Percentiles rank a stretch among this genome's conserved stretches.
Conservation (phyloP, 2,329 filamentous ascomycete genomes). For the Phyllosticta paracitricarpa region DNA sequence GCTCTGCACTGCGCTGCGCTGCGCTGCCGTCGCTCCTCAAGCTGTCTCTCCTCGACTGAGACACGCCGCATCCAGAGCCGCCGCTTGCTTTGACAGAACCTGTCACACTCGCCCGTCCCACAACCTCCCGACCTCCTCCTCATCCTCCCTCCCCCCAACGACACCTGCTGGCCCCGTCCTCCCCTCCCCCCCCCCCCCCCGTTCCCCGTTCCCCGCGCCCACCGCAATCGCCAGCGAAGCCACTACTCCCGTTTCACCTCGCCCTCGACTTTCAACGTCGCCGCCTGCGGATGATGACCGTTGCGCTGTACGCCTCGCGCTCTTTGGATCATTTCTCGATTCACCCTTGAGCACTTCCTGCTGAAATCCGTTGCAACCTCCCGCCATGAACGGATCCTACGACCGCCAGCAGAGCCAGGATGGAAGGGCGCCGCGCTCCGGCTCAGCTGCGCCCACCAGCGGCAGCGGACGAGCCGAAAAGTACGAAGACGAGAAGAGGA, state of each 20-base stretch:
- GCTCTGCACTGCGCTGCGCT: too few relatives aligned
- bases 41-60: background rate
- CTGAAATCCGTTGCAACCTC: background rate
- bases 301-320: slow-evolving; percentile 2
- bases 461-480: slow-evolving; percentile 54
- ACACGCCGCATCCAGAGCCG: background rate
- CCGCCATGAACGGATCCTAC: slow-evolving; percentile 10
- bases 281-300: slow-evolving; percentile 8
- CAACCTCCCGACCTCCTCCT: background rate
- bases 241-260: background rate
- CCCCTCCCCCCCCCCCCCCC: too few relatives aligned
- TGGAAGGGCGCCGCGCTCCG: slow-evolving; percentile 1
- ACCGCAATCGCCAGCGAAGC: background rate
- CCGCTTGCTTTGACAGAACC: background rate
- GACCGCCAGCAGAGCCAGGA: slow-evolving; percentile 7
- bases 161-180: background rate
- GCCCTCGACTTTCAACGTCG: background rate
- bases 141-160: background rate
- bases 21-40: background rate
- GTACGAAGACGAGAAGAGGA: slow-evolving; percentile 93
- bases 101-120: background rate
- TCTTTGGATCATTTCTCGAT: background rate
- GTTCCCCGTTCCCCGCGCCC: background rate
- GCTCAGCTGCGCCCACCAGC: background rate
- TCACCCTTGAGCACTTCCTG: background rate